These are phyloP conservation scores for Lentinula raphanica DNA, from an alignment of 768 basidiomycete species.

Conservation along the genomic window DNA sequence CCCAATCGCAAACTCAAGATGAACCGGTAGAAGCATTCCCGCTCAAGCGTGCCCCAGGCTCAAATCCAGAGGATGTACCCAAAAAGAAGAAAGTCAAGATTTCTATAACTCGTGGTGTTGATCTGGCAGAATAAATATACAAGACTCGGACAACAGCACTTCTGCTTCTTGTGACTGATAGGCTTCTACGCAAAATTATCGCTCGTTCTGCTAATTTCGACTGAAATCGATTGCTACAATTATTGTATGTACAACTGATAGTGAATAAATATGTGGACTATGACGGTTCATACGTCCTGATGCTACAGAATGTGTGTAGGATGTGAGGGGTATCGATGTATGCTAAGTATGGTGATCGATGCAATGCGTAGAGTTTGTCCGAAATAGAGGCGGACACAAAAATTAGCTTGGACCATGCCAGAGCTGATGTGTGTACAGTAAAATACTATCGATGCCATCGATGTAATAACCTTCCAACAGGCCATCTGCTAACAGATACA, in stretches of 20 bases:
- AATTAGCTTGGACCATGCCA: not conserved
- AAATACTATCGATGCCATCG: not conserved
- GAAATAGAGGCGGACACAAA: not conserved
- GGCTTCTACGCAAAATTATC: no score
- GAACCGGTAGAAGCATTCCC: constrained; percentile 22
- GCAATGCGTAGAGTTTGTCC: not conserved
- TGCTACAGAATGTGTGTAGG: not conserved
- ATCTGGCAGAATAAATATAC: constrained; percentile 68
- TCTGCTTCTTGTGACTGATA: no score
- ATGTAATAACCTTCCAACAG: not conserved
- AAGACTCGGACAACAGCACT: not conserved
- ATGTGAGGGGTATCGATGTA: not conserved
- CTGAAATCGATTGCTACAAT: no score
- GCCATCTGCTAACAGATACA: not conserved
- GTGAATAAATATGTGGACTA: no score
- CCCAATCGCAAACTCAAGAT: constrained; percentile 33
- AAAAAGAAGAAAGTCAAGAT: constrained; percentile 63
- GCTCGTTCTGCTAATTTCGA: no score
- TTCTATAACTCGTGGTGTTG: constrained; percentile 62
- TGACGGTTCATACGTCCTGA: not conserved
- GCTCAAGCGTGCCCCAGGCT: constrained; percentile 31
- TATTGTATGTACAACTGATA: no score
- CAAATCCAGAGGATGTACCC: constrained; percentile 17
- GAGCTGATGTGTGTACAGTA: no score
- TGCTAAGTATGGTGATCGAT: not conserved